Evolutionary conservation across 768 basidiomycete species (phyloP), one percentile per base, ranked within the genome.

Genomic region (Clathrus columnatus): DNA sequence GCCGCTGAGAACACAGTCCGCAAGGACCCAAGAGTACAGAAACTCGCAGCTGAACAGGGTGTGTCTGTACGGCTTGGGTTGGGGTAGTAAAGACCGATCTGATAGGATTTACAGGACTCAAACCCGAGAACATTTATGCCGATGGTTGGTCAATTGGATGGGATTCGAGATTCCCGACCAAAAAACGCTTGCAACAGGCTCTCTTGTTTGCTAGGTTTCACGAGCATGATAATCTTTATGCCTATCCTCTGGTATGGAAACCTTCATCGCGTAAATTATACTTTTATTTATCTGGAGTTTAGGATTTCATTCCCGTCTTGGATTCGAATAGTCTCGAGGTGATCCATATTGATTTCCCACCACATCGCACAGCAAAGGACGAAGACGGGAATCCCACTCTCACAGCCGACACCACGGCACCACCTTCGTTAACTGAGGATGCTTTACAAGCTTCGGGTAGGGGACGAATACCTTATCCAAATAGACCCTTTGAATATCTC

Each of bases 71-170:
- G 10, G 10, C 1, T 27, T 20, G 4, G 14, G 5, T 7, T 10
- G 10, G 10, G n/a, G 24, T 48, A 21, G 24, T 10, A 48, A 10
- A 10, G 10, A 48, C 20, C 20, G 10, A 10, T 21, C 10, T 48
- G n/a, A n/a, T n/a, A n/a, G n/a, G n/a, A n/a, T n/a, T n/a, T n/a
- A n/a, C 65, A 88, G 87, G 87, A 17, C 68, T 91, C 49, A 65
- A 73, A 5, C 80, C 83, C 2, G 74, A 90, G 26, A 81, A 91
- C 66, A 80, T 91, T 10, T 74, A 68, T 54, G 85, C 85, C 47
- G 91, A 92, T 58, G 91, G 91, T 2, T 96, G 93, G 93, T 80
- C 87, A 0, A 84, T 96, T 59, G 93, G 93, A 36, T 88, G 85
- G 60, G 93, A 96, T 61, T 83, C 84, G 20, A 83, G 93, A 16